Evolutionary conservation across 495 filamentous ascomycete species (phyloP).

Genomic region (Cudoniella acicularis): DNA sequence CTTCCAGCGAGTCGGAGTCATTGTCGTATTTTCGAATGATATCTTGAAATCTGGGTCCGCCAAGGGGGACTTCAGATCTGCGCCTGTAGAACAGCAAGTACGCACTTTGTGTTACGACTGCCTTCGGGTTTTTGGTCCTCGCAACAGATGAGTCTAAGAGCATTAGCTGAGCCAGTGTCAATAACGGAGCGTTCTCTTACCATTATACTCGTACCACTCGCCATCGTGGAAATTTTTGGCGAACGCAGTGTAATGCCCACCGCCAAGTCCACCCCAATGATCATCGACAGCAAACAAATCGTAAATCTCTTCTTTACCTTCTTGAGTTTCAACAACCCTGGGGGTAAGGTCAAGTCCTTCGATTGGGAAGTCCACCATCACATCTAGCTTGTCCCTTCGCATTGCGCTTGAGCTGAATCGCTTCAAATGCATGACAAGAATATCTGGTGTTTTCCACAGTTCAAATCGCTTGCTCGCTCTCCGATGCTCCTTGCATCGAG

Average conservation of each 20-base stretch:
- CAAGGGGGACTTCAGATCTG: conserved; percentile 68
- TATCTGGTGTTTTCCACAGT: conserved; percentile 93
- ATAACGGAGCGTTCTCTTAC: conserved; percentile 46
- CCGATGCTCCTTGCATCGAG: conserved; percentile 87
- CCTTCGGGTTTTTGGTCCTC: conserved; percentile 45
- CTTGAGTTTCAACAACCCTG: conserved; percentile 71
- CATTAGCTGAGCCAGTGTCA: conserved; percentile 21
- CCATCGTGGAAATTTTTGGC: conserved; percentile 85
- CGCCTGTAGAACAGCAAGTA: conserved; percentile 97
- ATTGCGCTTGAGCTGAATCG: conserved; percentile 77
- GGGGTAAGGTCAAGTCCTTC: conserved; percentile 78
- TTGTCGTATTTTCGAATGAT: conserved; percentile 57
- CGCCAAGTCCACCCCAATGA: conserved; percentile 86
- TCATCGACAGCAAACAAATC: conserved; percentile 94
- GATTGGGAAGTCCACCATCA: conserved; percentile 86
- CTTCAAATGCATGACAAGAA: conserved; percentile 92
- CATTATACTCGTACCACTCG: conserved; percentile 93
- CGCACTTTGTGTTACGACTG: conserved; percentile 63
- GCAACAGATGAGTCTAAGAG: conserved; percentile 65
- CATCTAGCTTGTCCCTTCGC: conserved; percentile 84
- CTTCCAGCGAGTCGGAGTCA: conserved; percentile 35
- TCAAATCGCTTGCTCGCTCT: conserved; percentile 94
- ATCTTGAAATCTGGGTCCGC: conserved; percentile 67
- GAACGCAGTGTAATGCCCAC: conserved; percentile 93
- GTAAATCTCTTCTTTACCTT: conserved; percentile 77